Percentiles rank a stretch among this genome's conserved stretches.
Evolutionary conservation across 306 rosid species (phyloP).

Genomic region (Crotalaria pallida): DNA sequence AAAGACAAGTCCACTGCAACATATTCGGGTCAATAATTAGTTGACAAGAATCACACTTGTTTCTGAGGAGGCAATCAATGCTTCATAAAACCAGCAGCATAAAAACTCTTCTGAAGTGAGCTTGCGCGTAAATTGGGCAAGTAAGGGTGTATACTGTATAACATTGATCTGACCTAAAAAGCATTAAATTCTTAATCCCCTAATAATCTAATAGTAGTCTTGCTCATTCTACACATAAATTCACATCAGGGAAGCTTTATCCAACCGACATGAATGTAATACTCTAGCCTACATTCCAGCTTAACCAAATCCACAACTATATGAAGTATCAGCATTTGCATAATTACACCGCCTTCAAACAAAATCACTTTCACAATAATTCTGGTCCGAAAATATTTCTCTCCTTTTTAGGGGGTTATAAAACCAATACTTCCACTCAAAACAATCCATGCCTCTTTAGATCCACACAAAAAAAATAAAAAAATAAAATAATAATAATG

Average conservation of each 20-base stretch:
- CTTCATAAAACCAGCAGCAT: neutral
- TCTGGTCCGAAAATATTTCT: neutral
- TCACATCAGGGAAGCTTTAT: too few species aligned
- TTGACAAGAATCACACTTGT: neutral
- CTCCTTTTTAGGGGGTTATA: neutral
- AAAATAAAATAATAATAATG: too few species aligned
- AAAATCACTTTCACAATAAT: neutral
- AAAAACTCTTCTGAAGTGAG: too few species aligned
- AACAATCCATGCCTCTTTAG: neutral
- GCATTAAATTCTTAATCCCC: too few species aligned
- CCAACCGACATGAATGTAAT: neutral
- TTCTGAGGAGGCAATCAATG: neutral
- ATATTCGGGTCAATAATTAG: neutral
- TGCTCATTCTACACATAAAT: too few species aligned
- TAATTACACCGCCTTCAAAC: slow-evolving; percentile 9
- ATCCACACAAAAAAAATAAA: neutral
- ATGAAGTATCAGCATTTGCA: neutral
- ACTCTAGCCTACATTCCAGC: slow-evolving; percentile 1
- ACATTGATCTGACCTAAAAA: too few species aligned
- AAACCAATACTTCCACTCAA: neutral
- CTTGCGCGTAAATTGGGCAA: too few species aligned
- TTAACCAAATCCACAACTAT: neutral
- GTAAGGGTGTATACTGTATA: too few species aligned
- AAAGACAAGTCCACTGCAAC: slow-evolving; percentile 5
- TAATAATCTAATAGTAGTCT: too few species aligned